These are phyloP conservation scores for Pyrus betulifolia DNA, from an alignment of 306 rosid genomes.

Conservation along the genomic window DNA sequence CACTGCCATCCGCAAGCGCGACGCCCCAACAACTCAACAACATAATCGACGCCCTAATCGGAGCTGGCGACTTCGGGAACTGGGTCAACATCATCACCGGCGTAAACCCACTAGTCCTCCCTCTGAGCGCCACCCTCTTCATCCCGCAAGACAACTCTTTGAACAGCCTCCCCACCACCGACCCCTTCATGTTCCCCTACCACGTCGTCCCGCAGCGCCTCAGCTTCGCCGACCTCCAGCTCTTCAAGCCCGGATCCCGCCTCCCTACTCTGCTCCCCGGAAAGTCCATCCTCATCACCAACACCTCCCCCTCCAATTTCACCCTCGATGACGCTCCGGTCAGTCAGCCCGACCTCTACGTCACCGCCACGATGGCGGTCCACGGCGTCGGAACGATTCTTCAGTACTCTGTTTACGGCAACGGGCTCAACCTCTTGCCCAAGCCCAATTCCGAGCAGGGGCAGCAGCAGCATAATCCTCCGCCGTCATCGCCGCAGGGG, in stretches of 20 bases:
- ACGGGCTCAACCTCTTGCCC: conserved; percentile 3
- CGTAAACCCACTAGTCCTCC: conserved; percentile 11
- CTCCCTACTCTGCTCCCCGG: conserved; percentile 70
- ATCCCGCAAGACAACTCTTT: conserved; percentile 32
- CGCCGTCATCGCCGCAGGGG: neutral
- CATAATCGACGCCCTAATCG: conserved; percentile 61
- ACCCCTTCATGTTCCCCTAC: conserved; percentile 51
- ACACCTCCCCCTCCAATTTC: conserved; percentile 39
- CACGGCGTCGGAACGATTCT: conserved; percentile 43
- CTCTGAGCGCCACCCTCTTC: conserved; percentile 56
- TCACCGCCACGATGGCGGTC: conserved; percentile 34
- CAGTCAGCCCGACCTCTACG: conserved; percentile 47
- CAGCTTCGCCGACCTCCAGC: conserved; percentile 52
- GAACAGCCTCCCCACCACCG: neutral
- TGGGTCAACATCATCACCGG: conserved; percentile 42
- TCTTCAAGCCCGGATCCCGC: conserved; percentile 33
- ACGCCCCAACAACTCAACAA: conserved; percentile 37
- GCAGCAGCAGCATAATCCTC: neutral
- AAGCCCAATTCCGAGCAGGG: neutral
- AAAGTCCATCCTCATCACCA: conserved; percentile 41
- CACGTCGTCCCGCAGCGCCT: conserved; percentile 74
- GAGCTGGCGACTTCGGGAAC: conserved; percentile 42
- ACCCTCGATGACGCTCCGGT: conserved; percentile 33
- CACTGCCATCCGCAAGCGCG: neutral
- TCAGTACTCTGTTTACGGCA: conserved; percentile 39